Conservation (phyloP, 192 early-diverging fungal genomes). For the Rhizoclosmatium globosum region DNA sequence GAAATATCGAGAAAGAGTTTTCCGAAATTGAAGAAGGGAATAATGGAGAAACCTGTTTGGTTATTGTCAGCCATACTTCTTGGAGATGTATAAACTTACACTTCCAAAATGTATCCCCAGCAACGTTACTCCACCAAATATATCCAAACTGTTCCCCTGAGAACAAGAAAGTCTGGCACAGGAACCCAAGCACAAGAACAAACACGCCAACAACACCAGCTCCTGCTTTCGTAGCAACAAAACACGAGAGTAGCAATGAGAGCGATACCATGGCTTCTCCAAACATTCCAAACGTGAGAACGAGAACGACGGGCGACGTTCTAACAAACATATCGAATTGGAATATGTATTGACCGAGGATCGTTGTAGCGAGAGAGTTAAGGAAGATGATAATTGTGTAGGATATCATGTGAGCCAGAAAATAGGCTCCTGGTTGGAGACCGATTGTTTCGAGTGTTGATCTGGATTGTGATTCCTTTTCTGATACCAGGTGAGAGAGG, state of each 20-base stretch:
- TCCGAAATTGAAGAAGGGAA: conserved; percentile 54
- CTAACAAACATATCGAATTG: conserved; percentile 60
- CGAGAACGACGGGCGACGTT: conserved; percentile 51
- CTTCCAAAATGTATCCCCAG: conserved; percentile 19
- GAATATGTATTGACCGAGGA: conserved; percentile 59
- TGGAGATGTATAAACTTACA: conserved; percentile 60
- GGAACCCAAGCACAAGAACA: conserved; percentile 70
- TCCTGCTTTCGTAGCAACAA: conserved; percentile 55
- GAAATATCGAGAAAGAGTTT: conserved; percentile 73
- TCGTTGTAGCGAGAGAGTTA: conserved; percentile 55
- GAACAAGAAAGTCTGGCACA: conserved; percentile 62
- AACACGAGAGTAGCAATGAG: conserved; percentile 64
- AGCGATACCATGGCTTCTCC: conserved; percentile 68
- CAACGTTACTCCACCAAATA: conserved; percentile 40
- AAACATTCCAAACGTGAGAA: conserved; percentile 66
- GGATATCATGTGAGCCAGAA: conserved; percentile 61
- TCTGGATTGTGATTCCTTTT: conserved; percentile 67
- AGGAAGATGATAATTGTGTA: conserved; percentile 51
- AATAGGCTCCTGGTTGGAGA: conserved; percentile 57
- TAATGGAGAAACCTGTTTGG: conserved; percentile 48
- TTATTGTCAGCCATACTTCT: neutral
- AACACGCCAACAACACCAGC: conserved; percentile 73
- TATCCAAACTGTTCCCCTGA: conserved; percentile 39
- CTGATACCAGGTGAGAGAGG: conserved; percentile 65
- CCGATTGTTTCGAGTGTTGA: conserved; percentile 70